These are phyloP conservation scores for Colletotrichum godetiae DNA, from an alignment of 2,329 filamentous ascomycete species.

Conservation along the genomic window DNA sequence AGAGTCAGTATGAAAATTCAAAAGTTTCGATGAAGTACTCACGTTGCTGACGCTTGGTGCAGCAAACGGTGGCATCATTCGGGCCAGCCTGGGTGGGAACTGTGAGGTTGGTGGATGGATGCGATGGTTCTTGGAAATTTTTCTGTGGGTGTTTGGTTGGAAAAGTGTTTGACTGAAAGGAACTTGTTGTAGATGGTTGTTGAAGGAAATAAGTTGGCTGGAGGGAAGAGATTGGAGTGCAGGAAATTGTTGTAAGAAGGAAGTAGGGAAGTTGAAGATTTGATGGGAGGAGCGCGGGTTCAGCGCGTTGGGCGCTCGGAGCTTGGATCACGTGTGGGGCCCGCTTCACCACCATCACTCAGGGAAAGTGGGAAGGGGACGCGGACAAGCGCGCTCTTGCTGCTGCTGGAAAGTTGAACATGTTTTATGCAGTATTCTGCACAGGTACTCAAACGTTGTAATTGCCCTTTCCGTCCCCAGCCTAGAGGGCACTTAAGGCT, in stretches of 20 bases:
- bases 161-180: not conserved
- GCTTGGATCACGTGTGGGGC: constrained; percentile 33
- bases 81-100: not conserved
- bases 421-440: constrained; percentile 12
- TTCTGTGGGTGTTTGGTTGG: not conserved
- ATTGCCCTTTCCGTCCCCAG: not conserved
- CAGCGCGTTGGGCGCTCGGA: constrained; percentile 16
- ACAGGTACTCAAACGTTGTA: constrained; percentile 2
- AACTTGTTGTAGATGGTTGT: not conserved
- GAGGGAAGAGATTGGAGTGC: not conserved
- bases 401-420: not conserved
- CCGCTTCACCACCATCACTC: constrained; percentile 9
- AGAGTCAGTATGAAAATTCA: constrained; percentile 30
- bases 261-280: not conserved
- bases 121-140: not conserved
- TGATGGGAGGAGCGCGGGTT: constrained; percentile 1
- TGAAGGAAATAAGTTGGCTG: not conserved
- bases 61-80: not conserved
- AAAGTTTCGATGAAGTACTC: not conserved
- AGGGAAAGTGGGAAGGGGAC: not conserved
- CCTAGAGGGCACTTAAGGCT: not conserved
- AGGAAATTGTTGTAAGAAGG: not conserved
- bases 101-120: not conserved
- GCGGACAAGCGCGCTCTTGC: constrained; percentile 13
- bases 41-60: constrained; percentile 30